A percentile compares a stretch with the other conserved stretches of the same genome.
Conservation (phyloP, 1,139 yeast species). For the Scheffersomyces quercinus region DNA sequence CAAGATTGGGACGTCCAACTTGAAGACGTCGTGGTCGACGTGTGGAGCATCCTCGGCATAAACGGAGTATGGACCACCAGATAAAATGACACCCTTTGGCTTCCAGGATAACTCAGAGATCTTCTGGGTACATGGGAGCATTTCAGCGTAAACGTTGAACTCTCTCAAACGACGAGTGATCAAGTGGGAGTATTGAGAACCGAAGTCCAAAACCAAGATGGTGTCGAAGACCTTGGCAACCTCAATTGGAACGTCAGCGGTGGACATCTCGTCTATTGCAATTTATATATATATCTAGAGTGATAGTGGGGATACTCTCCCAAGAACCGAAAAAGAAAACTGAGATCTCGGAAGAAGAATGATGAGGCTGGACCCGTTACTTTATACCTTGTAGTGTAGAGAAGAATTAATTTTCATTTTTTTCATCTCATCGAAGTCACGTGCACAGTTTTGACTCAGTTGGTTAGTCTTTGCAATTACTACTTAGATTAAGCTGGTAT, state of each 20-base stretch:
- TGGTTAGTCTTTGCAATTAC: too few relatives aligned
- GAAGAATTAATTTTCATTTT: too few relatives aligned
- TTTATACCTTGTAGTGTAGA: too few relatives aligned
- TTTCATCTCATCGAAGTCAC: too few relatives aligned
- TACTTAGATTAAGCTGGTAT: too few relatives aligned
- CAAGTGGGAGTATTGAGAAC: slow-evolving; percentile 96
- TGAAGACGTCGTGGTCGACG: slow-evolving; percentile 91
- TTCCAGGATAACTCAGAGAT: slow-evolving; percentile 88
- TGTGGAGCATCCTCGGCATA: slow-evolving; percentile 96
- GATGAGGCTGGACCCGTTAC: background rate
- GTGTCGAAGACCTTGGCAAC: slow-evolving; percentile 92
- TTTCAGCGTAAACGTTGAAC: slow-evolving; percentile 96
- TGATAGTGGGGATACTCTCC: background rate
- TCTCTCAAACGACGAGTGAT: slow-evolving; percentile 98
- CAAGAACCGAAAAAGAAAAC: slow-evolving; percentile 1
- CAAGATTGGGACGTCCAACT: slow-evolving; percentile 87
- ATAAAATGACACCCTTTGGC: slow-evolving; percentile 93
- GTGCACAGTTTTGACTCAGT: too few relatives aligned
- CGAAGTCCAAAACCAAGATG: slow-evolving; percentile 94
- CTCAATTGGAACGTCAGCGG: slow-evolving; percentile 45
- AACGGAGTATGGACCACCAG: slow-evolving; percentile 98
- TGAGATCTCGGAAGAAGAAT: background rate
- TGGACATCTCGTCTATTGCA: slow-evolving; percentile 6
- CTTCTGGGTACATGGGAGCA: slow-evolving; percentile 98
- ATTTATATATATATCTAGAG: too few relatives aligned